Conservation (phyloP, 1,139 yeast genomes). For the Williopsis jadinii region DNA sequence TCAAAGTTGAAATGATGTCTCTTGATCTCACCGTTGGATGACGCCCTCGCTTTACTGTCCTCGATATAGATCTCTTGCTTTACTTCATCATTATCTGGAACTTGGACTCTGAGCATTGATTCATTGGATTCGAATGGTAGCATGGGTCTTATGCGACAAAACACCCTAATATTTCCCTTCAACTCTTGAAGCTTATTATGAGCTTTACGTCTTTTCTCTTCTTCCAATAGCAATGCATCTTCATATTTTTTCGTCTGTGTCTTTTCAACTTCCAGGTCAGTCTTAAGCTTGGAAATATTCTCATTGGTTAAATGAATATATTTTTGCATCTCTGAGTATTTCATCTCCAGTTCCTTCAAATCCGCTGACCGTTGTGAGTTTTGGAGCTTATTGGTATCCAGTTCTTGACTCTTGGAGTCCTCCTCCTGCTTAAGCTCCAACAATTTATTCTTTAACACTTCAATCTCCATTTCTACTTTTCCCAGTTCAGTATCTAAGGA, state of each 20-base stretch:
- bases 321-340: slow-evolving; percentile 1
- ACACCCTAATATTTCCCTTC: slow-evolving; percentile 89
- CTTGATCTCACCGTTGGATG: slow-evolving; percentile 3
- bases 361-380: neutral
- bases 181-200: slow-evolving; percentile 79
- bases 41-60: slow-evolving; percentile 18
- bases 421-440: slow-evolving; percentile 2
- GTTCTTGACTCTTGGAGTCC: neutral
- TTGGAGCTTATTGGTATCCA: neutral
- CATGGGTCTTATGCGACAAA: slow-evolving; percentile 76
- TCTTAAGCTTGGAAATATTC: slow-evolving; percentile 20
- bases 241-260: slow-evolving; percentile 24
- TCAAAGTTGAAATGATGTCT: slow-evolving; percentile 59
- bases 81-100: slow-evolving; percentile 48
- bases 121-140: slow-evolving; percentile 21
- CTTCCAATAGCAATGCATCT: slow-evolving; percentile 37
- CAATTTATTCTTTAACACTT: neutral
- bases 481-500: neutral
- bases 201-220: slow-evolving; percentile 50
- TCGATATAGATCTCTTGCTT: slow-evolving; percentile 39
- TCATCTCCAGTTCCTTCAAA: neutral
- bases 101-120: slow-evolving; percentile 32
- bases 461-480: neutral
- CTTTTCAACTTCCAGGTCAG: slow-evolving; percentile 24
- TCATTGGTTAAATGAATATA: slow-evolving; percentile 8